Conservation (phyloP, 2,329 filamentous ascomycete genomes). For the Penicillium brevicompactum region DNA sequence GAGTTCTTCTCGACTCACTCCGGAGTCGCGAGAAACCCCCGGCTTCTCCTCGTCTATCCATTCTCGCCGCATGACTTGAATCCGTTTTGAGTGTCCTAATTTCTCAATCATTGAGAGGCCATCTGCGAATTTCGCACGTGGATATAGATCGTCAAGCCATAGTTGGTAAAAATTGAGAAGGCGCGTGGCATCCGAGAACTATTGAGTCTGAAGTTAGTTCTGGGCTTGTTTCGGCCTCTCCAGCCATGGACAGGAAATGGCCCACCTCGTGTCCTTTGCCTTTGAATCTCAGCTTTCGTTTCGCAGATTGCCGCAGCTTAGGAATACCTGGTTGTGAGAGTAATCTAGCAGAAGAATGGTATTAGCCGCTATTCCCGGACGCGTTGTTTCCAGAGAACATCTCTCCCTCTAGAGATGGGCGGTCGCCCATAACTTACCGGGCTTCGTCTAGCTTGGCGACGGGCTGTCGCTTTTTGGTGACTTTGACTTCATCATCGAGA, state of each 20-base stretch:
- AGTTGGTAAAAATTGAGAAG: constrained; percentile 90
- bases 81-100: constrained; percentile 78
- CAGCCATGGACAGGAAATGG: neutral
- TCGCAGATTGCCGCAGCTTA: constrained; percentile 72
- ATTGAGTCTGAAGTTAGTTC: constrained; percentile 7
- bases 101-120: constrained; percentile 90
- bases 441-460: constrained; percentile 85
- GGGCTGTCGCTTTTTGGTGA: constrained; percentile 75
- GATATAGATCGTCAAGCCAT: constrained; percentile 96
- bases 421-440: constrained; percentile 51
- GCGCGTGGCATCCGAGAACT: constrained; percentile 82
- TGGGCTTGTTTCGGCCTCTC: neutral
- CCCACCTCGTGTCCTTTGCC: constrained; percentile 89
- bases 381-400: neutral
- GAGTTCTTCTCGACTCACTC: neutral
- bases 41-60: constrained; percentile 76
- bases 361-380: neutral
- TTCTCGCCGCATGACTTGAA: constrained; percentile 73
- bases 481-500: constrained; percentile 82
- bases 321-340: constrained; percentile 82
- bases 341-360: constrained; percentile 56
- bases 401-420: no score
- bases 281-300: constrained; percentile 73
- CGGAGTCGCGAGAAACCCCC: constrained; percentile 10
- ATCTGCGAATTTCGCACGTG: constrained; percentile 90